A percentile compares a stretch with the other conserved stretches of the same genome.
Conservation (phyloP, 1,284 basidiomycete genomes). For the Naganishia albida region DNA sequence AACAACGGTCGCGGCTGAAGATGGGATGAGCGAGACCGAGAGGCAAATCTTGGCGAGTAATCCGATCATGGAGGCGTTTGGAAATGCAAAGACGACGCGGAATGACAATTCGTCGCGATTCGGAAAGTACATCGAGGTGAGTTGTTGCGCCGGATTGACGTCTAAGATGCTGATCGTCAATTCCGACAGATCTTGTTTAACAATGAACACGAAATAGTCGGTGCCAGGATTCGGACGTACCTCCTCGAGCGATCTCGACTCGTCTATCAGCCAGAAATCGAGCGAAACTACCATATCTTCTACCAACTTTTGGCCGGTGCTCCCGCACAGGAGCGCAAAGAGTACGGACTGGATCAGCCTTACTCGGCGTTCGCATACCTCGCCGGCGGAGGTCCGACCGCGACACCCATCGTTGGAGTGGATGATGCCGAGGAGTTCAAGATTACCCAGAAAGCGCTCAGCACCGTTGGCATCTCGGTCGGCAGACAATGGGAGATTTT, state of each 20-base stretch:
- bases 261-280: constrained; percentile 93
- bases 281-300: constrained; percentile 99
- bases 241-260: constrained; percentile 94
- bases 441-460: constrained; percentile 88
- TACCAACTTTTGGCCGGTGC: constrained; percentile 98
- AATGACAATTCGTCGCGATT: constrained; percentile 99
- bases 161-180: background rate
- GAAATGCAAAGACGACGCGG: constrained; percentile 97
- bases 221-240: constrained; percentile 96
- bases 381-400: constrained; percentile 85
- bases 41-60: constrained; percentile 97
- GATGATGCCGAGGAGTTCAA: constrained; percentile 96
- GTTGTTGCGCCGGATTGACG: constrained; percentile 38
- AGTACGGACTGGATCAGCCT: constrained; percentile 85
- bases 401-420: constrained; percentile 83
- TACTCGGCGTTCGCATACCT: constrained; percentile 84
- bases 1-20: constrained; percentile 44
- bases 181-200: constrained; percentile 86
- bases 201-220: constrained; percentile 91
- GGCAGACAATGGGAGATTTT: constrained; percentile 99
- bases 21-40: constrained; percentile 85
- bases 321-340: constrained; percentile 90
- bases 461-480: constrained; percentile 93
- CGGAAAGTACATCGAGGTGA: constrained; percentile 97
- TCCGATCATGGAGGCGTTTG: constrained; percentile 97